Evolutionary conservation across 192 early-diverging fungal species (phyloP).

Genomic region (Entophlyctis luteolus): DNA sequence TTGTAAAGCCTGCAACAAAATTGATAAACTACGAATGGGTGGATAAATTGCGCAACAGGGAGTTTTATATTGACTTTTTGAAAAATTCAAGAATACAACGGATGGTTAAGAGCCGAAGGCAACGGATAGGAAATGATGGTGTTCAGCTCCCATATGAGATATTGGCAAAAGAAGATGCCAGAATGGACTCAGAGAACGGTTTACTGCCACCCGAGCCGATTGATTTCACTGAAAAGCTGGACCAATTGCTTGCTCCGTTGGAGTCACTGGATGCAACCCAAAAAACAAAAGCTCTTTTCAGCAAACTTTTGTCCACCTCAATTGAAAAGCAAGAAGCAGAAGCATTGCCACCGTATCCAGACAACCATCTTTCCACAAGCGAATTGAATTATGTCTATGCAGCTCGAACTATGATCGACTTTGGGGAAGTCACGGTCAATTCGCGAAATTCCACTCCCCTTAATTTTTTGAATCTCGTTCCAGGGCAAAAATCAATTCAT

Average conservation of each 20-base stretch:
- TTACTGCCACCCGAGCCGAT: slow-evolving; percentile 38
- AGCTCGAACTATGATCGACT: slow-evolving; percentile 27
- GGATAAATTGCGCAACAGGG: slow-evolving; percentile 34
- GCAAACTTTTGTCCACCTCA: background rate
- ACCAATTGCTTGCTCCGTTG: background rate
- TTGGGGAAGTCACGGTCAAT: slow-evolving; percentile 44
- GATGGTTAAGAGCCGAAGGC: slow-evolving; percentile 18
- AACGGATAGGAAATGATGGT: slow-evolving; percentile 37
- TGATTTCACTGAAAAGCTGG: slow-evolving; percentile 26
- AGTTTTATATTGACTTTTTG: slow-evolving; percentile 40
- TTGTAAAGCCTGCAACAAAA: background rate
- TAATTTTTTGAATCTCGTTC: slow-evolving; percentile 42
- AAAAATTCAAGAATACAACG: slow-evolving; percentile 24
- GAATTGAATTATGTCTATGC: slow-evolving; percentile 43
- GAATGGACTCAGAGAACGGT: slow-evolving; percentile 35
- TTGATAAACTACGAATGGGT: slow-evolving; percentile 31
- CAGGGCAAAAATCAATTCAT: slow-evolving; percentile 31
- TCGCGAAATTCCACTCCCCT: slow-evolving; percentile 32
- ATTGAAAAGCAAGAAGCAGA: background rate
- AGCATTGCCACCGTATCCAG: background rate
- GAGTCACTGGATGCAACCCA: background rate
- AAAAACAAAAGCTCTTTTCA: background rate
- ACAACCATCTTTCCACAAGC: slow-evolving; percentile 19
- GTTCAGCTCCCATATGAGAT: slow-evolving; percentile 25
- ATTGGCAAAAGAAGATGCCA: slow-evolving; percentile 11